Percentiles rank a stretch among this genome's conserved stretches.
Evolutionary conservation across 164 flowering plant genomes (phyloP).

Genomic region (Chimonanthus praecox): DNA sequence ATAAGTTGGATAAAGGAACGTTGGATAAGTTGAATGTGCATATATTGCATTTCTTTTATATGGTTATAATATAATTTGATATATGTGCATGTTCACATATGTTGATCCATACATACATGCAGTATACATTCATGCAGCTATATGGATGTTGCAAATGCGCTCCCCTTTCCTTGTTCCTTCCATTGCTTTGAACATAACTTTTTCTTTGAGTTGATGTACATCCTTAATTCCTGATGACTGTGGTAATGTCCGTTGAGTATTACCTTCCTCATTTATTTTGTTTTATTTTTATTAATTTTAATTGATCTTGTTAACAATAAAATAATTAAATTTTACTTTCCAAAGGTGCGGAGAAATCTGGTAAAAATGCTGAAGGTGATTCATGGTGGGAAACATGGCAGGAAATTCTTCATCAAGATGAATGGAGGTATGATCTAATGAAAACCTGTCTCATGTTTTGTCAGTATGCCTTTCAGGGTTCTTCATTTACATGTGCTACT

Average conservation of each 20-base stretch:
- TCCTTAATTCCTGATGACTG: background rate
- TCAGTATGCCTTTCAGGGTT: background rate
- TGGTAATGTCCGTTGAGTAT: background rate
- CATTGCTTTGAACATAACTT: background rate
- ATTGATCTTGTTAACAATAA: background rate
- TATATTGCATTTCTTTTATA: background rate
- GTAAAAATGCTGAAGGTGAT: constrained; percentile 93
- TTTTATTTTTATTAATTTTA: too few species aligned
- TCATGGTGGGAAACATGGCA: constrained; percentile 99
- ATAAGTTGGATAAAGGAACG: background rate
- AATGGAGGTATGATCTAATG: constrained; percentile 65
- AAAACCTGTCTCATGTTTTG: background rate
- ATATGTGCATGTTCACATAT: background rate
- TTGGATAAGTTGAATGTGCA: background rate
- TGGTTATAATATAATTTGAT: background rate
- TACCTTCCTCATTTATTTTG: background rate
- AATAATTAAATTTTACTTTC: background rate
- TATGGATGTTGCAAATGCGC: constrained; percentile 2
- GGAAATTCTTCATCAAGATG: constrained; percentile 94
- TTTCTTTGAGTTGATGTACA: background rate
- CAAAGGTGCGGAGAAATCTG: constrained; percentile 93
- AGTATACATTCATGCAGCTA: background rate
- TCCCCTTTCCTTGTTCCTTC: background rate
- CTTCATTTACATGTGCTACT: background rate
- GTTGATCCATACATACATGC: background rate